Evolutionary conservation across 495 filamentous ascomycete species (phyloP).

Genomic region (Xylaria nigripes): DNA sequence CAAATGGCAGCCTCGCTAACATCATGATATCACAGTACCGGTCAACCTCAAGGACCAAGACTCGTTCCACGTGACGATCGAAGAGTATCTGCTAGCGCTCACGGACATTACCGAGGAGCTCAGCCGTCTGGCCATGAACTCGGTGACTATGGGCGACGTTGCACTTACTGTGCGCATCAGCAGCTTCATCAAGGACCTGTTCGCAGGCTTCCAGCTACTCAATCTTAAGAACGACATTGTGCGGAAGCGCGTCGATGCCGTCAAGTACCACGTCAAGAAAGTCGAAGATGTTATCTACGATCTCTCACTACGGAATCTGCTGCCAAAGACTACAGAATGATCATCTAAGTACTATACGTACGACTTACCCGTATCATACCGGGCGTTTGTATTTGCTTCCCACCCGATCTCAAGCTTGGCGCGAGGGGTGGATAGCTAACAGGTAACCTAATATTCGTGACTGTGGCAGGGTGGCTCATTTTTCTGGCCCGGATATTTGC

Average conservation of each 20-base stretch:
- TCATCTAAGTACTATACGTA: background rate
- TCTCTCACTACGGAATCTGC: constrained; percentile 73
- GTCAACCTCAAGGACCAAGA: constrained; percentile 87
- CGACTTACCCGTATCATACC: background rate
- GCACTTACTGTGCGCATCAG: constrained; percentile 75
- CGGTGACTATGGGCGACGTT: constrained; percentile 87
- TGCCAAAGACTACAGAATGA: constrained; percentile 43
- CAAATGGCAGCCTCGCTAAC: background rate
- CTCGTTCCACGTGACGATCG: constrained; percentile 88
- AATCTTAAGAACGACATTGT: constrained; percentile 95
- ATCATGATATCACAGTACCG: constrained; percentile 53
- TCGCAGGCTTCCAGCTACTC: constrained; percentile 90
- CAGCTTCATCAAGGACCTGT: constrained; percentile 88
- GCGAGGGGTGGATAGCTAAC: no score
- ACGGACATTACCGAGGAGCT: constrained; percentile 86
- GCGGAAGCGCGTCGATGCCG: constrained; percentile 77
- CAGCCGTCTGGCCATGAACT: constrained; percentile 86
- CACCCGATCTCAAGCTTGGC: no score
- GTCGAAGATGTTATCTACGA: constrained; percentile 98
- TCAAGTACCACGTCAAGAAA: constrained; percentile 97
- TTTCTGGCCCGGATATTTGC: background rate
- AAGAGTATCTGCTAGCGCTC: constrained; percentile 87
- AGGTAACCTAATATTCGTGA: background rate
- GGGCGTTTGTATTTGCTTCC: background rate
- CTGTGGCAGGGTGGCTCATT: background rate